Base-by-base conservation (phyloP, 768 basidiomycete species). In the Russula griseocarnosa region DNA sequence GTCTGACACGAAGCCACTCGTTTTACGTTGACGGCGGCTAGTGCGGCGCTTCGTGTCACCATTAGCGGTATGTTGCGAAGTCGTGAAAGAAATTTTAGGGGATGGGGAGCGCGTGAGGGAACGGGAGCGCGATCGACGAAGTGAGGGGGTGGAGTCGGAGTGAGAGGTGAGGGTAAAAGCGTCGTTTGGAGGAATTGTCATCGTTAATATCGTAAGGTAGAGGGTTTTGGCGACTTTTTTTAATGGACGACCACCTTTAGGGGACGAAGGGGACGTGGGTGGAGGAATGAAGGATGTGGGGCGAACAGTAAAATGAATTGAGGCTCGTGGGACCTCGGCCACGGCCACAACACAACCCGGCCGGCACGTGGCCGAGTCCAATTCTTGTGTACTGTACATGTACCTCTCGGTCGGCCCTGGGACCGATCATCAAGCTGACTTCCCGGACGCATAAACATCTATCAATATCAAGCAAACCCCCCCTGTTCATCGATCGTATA, bases 51-150 rank as follows among this genome's bases (percentile, higher is more conserved):
- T 68, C 6, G 50, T 20, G 13, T 68, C 67, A 24, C 49, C 46
- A 55, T 55, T 59, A 13, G 65, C 5, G 5, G 30, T 26, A 50
- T 66, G 67, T n/a, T 62, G 55, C 1, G 67, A 42, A 1, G 66
- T 51, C 18, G 66, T 24, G 44, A 69, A 69, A 55, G 68, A 36
- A n/a, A 69, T 69, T 53, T 67, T 69, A 24, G 68, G 68, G 1
- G 66, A 67, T 18, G 68, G 68, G 0, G 68, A 69, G 56, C 68
- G 68, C 18, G 68, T 69, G 57, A 67, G 53, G 52, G 68, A 69
- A 42, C 68, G 68, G 20, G 68, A 69, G 30, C 66, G 66, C 20
- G 68, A 63, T 60, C 62, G 51, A 57, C 66, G 62, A 30, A 67
- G 59, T n/a, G 66, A 62, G 22, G 67, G 66, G 54, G 64, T 40